Evolutionary conservation across 352 stramenopile species (phyloP).

Genomic region (Globisporangium heterothallicum): DNA sequence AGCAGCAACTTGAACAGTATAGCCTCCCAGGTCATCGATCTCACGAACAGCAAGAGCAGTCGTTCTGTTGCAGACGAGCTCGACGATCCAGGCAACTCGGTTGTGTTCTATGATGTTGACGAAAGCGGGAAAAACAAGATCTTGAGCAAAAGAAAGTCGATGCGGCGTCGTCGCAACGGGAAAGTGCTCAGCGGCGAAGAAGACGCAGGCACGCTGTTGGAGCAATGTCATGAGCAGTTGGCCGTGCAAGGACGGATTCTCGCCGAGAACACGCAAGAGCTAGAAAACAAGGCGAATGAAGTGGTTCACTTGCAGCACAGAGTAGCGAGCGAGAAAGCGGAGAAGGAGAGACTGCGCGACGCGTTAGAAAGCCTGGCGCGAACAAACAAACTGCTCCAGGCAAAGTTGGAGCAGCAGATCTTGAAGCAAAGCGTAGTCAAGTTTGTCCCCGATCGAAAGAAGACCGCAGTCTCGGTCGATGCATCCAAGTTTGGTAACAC

Average conservation of each 20-base stretch:
- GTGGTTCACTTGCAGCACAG: constrained; percentile 32
- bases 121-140: constrained; percentile 27
- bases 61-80: constrained; percentile 15
- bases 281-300: constrained; percentile 47
- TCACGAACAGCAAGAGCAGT: constrained; percentile 13
- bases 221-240: constrained; percentile 47
- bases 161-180: constrained; percentile 27
- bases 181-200: constrained; percentile 26
- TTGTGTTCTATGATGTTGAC: constrained; percentile 59
- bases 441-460: constrained; percentile 20
- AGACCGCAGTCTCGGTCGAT: constrained; percentile 6
- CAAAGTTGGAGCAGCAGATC: constrained; percentile 64
- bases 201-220: constrained; percentile 19
- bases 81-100: constrained; percentile 20
- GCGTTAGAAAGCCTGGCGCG: constrained; percentile 44
- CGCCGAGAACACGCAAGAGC: constrained; percentile 57
- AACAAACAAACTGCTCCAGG: constrained; percentile 58
- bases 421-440: constrained; percentile 43
- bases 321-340: constrained; percentile 23
- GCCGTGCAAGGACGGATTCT: constrained; percentile 44
- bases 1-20: constrained; percentile 75
- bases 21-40: constrained; percentile 39
- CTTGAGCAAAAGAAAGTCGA: constrained; percentile 40
- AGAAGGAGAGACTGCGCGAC: constrained; percentile 28
- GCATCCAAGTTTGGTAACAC: background rate